phyloP scores from a whole-genome alignment of 2,329 filamentous ascomycete species.

The Paradendryphiella salina region DNA sequence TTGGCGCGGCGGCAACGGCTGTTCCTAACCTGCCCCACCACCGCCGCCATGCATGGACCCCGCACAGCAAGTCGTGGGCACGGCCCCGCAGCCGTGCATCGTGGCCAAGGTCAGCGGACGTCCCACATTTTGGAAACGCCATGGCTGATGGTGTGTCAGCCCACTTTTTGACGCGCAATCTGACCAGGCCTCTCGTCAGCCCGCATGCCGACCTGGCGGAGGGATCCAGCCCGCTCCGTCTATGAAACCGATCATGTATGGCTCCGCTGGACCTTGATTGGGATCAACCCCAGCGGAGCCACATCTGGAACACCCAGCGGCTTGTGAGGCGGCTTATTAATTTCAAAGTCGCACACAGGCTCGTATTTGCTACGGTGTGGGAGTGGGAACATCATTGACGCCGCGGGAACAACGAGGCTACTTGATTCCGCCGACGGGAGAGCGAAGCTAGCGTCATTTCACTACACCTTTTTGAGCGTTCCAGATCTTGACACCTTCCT shows the following conservation, averaged over 20 bases:
- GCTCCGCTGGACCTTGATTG: constrained; percentile 5
- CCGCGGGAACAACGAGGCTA: neutral
- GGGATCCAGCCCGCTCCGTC: neutral
- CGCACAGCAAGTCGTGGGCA: neutral
- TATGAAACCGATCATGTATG: neutral
- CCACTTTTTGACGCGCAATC: constrained; percentile 17
- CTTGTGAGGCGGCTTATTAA: constrained; percentile 8
- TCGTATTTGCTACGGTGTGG: neutral
- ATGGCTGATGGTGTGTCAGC: constrained; percentile 1
- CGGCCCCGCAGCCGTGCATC: constrained; percentile 1
- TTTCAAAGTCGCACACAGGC: neutral
- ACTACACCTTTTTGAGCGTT: neutral
- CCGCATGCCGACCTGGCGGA: neutral
- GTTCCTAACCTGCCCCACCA: neutral
- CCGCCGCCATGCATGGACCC: neutral
- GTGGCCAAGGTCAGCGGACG: neutral
- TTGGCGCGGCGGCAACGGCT: constrained; percentile 3
- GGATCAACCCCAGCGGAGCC: constrained; percentile 2
- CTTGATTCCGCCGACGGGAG: neutral
- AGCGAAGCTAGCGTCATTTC: neutral
- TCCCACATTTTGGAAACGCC: constrained; percentile 10
- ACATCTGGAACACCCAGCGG: neutral
- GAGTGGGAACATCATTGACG: neutral
- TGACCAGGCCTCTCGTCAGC: constrained; percentile 5
- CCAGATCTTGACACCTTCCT: neutral